Percentiles rank a stretch among this genome's conserved stretches.
Conservation (phyloP, 176 grass and related monocot species). For the Poa annua region DNA sequence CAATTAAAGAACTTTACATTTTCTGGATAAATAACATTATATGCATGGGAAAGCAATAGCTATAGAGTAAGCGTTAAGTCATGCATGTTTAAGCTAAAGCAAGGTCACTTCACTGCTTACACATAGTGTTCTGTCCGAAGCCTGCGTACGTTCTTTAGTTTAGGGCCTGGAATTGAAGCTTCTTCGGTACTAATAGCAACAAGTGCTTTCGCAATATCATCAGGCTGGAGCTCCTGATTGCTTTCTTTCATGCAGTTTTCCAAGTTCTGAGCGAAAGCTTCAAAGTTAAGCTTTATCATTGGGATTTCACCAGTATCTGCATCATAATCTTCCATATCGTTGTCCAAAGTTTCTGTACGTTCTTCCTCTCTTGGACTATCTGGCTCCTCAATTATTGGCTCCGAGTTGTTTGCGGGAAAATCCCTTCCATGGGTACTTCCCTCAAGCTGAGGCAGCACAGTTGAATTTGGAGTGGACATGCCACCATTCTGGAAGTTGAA, state of each 20-base stretch:
- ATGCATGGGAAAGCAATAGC: slow-evolving; percentile 13
- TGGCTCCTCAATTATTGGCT: slow-evolving; percentile 95
- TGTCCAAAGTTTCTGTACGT: slow-evolving; percentile 43
- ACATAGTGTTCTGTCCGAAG: slow-evolving; percentile 90
- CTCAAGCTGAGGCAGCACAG: slow-evolving; percentile 42
- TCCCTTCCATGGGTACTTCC: slow-evolving; percentile 36
- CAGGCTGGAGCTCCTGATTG: slow-evolving; percentile 57
- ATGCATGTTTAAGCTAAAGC: slow-evolving; percentile 24
- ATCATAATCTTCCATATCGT: slow-evolving; percentile 71
- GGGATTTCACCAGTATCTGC: slow-evolving; percentile 85
- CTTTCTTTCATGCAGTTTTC: slow-evolving; percentile 72
- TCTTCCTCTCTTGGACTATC: slow-evolving; percentile 67
- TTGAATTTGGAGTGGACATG: slow-evolving; percentile 30
- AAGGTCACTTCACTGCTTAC: slow-evolving; percentile 53
- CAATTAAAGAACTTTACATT: slow-evolving; percentile 26
- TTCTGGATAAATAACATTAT: slow-evolving; percentile 20
- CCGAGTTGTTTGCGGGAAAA: slow-evolving; percentile 45
- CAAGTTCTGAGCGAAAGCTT: slow-evolving; percentile 78
- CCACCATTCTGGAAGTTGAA: slow-evolving; percentile 46
- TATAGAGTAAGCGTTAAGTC: slow-evolving; percentile 15
- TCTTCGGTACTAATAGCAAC: slow-evolving; percentile 69
- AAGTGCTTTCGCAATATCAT: slow-evolving; percentile 86
- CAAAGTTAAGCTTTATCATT: slow-evolving; percentile 80
- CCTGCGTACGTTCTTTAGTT: slow-evolving; percentile 81
- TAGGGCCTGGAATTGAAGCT: slow-evolving; percentile 83